These are phyloP conservation scores for Zizania latifolia DNA, from an alignment of 176 grass and related monocot species.

Conservation along the genomic window DNA sequence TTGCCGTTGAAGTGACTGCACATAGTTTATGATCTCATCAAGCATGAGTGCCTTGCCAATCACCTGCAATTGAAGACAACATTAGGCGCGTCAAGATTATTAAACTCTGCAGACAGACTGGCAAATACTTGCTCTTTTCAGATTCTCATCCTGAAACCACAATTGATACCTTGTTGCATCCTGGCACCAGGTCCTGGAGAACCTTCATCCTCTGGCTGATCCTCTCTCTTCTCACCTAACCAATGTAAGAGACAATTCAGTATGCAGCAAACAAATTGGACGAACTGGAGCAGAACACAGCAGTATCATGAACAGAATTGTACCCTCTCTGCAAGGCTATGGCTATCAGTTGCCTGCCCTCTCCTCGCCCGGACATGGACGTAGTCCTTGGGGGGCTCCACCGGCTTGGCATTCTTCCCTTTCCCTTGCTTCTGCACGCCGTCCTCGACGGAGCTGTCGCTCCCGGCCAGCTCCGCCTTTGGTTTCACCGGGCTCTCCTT, in stretches of 20 bases:
- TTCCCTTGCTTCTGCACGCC: constrained; percentile 44
- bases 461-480: constrained; percentile 47
- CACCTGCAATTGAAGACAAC: constrained; percentile 39
- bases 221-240: constrained; percentile 84
- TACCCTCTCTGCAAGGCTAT: constrained; percentile 97
- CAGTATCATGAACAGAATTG: not conserved
- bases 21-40: constrained; percentile 93
- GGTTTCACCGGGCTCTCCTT: constrained; percentile 30
- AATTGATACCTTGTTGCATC: constrained; percentile 73
- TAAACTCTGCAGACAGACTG: not conserved
- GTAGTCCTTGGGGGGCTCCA: constrained; percentile 81
- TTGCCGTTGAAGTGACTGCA: constrained; percentile 81
- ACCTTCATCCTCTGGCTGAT: constrained; percentile 91
- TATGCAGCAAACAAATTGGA: not conserved
- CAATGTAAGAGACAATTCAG: not conserved
- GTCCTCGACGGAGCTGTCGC: constrained; percentile 54
- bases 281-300: not conserved
- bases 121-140: not conserved
- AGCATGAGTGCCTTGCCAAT: constrained; percentile 93
- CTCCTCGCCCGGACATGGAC: constrained; percentile 96
- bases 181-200: constrained; percentile 83
- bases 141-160: constrained; percentile 1
- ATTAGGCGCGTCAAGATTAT: constrained; percentile 3
- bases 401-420: constrained; percentile 54
- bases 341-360: constrained; percentile 91